phyloP scores from a whole-genome alignment of 1,139 yeast species.

The Taphrina populina region DNA sequence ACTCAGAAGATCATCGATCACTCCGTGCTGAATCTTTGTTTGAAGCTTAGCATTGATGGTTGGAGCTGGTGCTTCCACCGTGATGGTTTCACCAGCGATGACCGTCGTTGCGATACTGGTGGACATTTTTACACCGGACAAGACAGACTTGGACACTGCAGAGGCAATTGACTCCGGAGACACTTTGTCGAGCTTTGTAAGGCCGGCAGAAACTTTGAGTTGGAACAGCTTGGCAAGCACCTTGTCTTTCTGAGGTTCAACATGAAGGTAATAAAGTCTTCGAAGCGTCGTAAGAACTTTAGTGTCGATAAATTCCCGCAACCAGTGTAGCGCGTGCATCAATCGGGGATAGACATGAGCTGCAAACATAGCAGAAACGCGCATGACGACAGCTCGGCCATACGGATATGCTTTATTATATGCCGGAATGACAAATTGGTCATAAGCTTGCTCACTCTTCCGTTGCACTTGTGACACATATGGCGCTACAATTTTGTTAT shows the following conservation, averaged over 20 bases:
- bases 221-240: slow-evolving; percentile 29
- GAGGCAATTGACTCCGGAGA: slow-evolving; percentile 15
- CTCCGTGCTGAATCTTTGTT: slow-evolving; percentile 8
- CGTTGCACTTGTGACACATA: neutral
- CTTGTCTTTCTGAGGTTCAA: slow-evolving; percentile 33
- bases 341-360: slow-evolving; percentile 21
- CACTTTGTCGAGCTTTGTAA: slow-evolving; percentile 13
- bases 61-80: slow-evolving; percentile 4
- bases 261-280: slow-evolving; percentile 21
- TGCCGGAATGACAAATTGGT: slow-evolving; percentile 13
- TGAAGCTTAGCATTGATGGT: slow-evolving; percentile 19
- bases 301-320: slow-evolving; percentile 7
- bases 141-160: slow-evolving; percentile 22
- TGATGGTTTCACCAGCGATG: slow-evolving; percentile 20
- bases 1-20: slow-evolving; percentile 19
- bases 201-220: slow-evolving; percentile 22
- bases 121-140: slow-evolving; percentile 12
- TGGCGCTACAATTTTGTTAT: slow-evolving; percentile 4
- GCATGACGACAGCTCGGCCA: slow-evolving; percentile 4
- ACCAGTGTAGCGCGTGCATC: slow-evolving; percentile 1
- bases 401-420: slow-evolving; percentile 13
- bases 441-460: slow-evolving; percentile 3
- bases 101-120: slow-evolving; percentile 8
- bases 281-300: slow-evolving; percentile 15
- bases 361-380: neutral